Evolutionary conservation across 306 rosid species (phyloP).

Genomic region (Ochetophila trinervis): DNA sequence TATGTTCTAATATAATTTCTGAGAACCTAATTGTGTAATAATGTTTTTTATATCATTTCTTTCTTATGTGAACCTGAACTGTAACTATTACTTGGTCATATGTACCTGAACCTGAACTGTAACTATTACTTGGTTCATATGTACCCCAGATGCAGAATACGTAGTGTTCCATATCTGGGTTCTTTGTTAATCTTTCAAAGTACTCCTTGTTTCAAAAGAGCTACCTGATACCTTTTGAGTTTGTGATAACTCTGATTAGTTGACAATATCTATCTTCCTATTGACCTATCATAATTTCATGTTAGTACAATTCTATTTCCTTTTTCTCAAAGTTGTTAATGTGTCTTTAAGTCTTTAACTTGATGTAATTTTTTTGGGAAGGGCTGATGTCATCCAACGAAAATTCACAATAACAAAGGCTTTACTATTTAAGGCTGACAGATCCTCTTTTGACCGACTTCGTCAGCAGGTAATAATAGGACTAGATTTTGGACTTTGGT

Average conservation of each 20-base stretch:
- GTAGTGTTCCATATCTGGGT: not conserved
- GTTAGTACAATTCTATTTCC: not conserved
- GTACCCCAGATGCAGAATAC: not conserved
- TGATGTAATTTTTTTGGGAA: conserved; percentile 28
- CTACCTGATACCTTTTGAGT: no score
- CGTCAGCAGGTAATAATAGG: conserved; percentile 59
- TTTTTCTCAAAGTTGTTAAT: not conserved
- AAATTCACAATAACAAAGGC: conserved; percentile 82
- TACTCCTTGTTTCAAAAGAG: no score
- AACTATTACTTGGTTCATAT: not conserved
- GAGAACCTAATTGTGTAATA: conserved; percentile 15
- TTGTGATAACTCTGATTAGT: not conserved
- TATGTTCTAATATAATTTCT: conserved; percentile 37
- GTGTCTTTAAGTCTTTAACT: not conserved
- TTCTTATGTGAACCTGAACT: not conserved
- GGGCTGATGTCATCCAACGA: conserved; percentile 74
- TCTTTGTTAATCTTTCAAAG: not conserved
- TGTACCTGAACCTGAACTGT: not conserved
- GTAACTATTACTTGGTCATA: not conserved
- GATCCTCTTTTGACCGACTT: conserved; percentile 80
- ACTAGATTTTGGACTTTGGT: conserved; percentile 10
- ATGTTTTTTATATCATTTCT: not conserved
- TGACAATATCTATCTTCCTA: not conserved
- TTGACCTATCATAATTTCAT: not conserved
- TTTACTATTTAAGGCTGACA: conserved; percentile 71